These are phyloP conservation scores for Mercurialis annua DNA, from an alignment of 345 rosid species.

Conservation along the genomic window DNA sequence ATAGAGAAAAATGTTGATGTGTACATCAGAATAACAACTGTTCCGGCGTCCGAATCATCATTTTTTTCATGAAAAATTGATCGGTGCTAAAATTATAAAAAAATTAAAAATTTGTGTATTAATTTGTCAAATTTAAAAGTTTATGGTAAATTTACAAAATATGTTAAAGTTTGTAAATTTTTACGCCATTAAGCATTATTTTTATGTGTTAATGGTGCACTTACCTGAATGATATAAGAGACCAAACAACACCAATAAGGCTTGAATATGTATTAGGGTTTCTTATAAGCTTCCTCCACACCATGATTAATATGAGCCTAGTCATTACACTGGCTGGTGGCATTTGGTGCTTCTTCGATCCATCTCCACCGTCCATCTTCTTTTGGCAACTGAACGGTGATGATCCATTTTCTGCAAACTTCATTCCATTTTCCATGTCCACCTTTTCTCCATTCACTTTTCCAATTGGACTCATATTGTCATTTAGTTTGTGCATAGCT, in stretches of 20 bases:
- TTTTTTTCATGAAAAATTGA: too few relatives aligned
- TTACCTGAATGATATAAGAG: constrained; percentile 23
- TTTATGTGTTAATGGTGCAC: too few relatives aligned
- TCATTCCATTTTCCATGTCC: constrained; percentile 43
- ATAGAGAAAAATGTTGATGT: too few relatives aligned
- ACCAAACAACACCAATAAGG: constrained; percentile 19
- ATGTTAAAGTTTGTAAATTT: too few relatives aligned
- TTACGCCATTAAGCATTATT: too few relatives aligned
- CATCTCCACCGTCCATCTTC: constrained; percentile 31
- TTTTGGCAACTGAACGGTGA: constrained; percentile 43
- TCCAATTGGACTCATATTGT: constrained; percentile 52
- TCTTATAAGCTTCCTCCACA: constrained; percentile 23
- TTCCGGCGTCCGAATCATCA: too few relatives aligned
- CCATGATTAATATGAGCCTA: constrained; percentile 17
- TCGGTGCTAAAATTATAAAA: too few relatives aligned
- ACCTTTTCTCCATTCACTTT: constrained; percentile 45
- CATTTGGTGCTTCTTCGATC: constrained; percentile 36
- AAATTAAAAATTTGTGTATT: too few relatives aligned
- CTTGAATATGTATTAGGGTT: constrained; percentile 24
- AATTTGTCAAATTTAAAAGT: too few relatives aligned
- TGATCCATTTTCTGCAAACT: constrained; percentile 41
- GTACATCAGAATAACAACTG: too few relatives aligned
- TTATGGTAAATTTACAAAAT: too few relatives aligned
- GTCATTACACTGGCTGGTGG: constrained; percentile 26
- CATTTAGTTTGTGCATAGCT: constrained; percentile 62